Conservation (phyloP, 2,329 filamentous ascomycete species). For the Cladobotryum protrusum region DNA sequence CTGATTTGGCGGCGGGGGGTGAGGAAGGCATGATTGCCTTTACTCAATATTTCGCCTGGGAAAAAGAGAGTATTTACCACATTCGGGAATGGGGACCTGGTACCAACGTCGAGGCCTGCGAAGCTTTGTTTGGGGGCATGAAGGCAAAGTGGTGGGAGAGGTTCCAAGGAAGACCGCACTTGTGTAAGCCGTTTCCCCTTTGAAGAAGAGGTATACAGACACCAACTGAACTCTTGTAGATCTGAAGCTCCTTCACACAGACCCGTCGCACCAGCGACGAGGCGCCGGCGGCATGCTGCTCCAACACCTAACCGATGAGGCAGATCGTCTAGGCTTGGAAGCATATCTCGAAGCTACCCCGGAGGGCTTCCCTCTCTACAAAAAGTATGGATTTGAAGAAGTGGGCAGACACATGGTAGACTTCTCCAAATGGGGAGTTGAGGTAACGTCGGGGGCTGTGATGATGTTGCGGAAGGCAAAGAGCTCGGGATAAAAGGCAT, state of each 20-base stretch:
- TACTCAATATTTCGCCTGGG: conserved; percentile 30
- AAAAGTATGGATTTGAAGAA: conserved; percentile 29
- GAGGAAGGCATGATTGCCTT: conserved; percentile 28
- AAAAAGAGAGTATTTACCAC: conserved; percentile 15
- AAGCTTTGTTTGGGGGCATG: conserved; percentile 27
- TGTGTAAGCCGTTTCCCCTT: conserved; percentile 26
- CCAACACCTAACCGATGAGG: conserved; percentile 28
- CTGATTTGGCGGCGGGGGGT: conserved; percentile 21
- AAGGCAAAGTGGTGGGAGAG: conserved; percentile 23
- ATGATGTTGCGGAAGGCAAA: background rate
- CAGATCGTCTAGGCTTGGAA: conserved; percentile 30
- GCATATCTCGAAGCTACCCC: conserved; percentile 31
- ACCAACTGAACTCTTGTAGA: conserved; percentile 18
- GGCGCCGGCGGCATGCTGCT: conserved; percentile 31
- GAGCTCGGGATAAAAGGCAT: no score
- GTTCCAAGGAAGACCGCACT: conserved; percentile 26
- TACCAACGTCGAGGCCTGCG: conserved; percentile 27
- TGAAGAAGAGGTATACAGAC: background rate
- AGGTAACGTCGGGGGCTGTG: background rate
- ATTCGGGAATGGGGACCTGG: conserved; percentile 24
- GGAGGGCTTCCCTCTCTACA: conserved; percentile 27
- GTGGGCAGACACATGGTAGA: conserved; percentile 21
- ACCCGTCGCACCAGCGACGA: conserved; percentile 30
- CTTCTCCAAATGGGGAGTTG: conserved; percentile 22
- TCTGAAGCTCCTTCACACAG: conserved; percentile 32